Percentiles rank a stretch among this genome's conserved stretches.
phyloP scores from a whole-genome alignment of 345 rosid species.

The Fremontodendron californicum region DNA sequence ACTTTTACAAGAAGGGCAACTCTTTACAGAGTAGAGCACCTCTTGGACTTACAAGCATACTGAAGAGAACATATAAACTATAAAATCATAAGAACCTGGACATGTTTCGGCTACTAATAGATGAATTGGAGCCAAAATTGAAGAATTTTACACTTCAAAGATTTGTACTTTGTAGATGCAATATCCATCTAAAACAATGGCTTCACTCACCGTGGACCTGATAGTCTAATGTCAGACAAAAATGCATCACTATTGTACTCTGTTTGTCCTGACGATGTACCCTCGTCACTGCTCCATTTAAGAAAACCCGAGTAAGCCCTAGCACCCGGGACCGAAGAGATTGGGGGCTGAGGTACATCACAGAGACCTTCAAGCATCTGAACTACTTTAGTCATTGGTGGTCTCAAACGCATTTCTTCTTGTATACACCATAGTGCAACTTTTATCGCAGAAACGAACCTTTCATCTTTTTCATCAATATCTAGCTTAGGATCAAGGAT shows the following conservation, averaged over 20 bases:
- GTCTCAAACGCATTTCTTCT: constrained; percentile 46
- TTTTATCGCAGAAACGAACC: constrained; percentile 30
- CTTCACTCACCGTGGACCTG: constrained; percentile 44
- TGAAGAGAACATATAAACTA: too few relatives aligned
- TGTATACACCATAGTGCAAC: constrained; percentile 62
- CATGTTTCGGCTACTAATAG: neutral
- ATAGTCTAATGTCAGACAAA: constrained; percentile 33
- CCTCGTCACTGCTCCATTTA: constrained; percentile 30
- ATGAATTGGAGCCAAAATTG: neutral
- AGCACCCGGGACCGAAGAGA: constrained; percentile 22
- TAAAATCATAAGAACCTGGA: too few relatives aligned
- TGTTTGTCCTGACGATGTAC: constrained; percentile 19
- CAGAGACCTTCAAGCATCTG: constrained; percentile 57
- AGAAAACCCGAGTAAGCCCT: constrained; percentile 21
- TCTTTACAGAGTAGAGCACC: too few relatives aligned
- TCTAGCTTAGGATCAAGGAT: constrained; percentile 40
- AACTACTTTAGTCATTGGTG: constrained; percentile 53
- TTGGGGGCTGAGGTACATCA: constrained; percentile 34
- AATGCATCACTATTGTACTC: constrained; percentile 29
- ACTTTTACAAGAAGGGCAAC: too few relatives aligned
- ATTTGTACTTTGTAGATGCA: neutral
- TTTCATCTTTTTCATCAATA: constrained; percentile 22
- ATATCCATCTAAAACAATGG: neutral
- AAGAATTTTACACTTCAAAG: neutral
- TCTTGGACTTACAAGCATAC: too few relatives aligned